Evolutionary conservation across 1,284 basidiomycete species (phyloP).

Genomic region (Schizophyllum amplum): DNA sequence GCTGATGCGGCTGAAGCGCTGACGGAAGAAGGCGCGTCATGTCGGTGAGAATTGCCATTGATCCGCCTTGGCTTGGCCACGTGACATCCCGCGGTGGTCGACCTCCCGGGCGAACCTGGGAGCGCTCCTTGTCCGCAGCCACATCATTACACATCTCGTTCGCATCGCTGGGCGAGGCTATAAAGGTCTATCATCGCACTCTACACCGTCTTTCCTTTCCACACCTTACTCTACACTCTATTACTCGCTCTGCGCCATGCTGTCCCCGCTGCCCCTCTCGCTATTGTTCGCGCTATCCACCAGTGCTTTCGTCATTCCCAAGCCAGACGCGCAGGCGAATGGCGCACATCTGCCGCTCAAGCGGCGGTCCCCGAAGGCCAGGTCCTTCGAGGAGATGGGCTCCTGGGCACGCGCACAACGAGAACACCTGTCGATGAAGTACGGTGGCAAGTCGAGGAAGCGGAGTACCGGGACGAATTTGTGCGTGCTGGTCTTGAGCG

Average conservation of each 20-base stretch:
- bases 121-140: neutral
- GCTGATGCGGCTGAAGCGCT: too few relatives aligned
- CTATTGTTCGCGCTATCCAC: constrained; percentile 17
- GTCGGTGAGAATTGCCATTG: neutral
- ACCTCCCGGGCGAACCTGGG: neutral
- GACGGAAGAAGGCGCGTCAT: neutral
- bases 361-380: constrained; percentile 20
- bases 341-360: constrained; percentile 26
- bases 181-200: neutral
- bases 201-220: neutral
- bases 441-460: constrained; percentile 28
- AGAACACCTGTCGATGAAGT: constrained; percentile 38
- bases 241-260: constrained; percentile 7
- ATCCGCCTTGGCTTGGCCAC: neutral
- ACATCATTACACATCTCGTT: neutral
- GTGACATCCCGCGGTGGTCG: neutral
- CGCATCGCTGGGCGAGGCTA: neutral
- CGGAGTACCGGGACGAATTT: constrained; percentile 48
- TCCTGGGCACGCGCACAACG: constrained; percentile 48
- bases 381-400: constrained; percentile 36
- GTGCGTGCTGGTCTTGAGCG: constrained; percentile 25
- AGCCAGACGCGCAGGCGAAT: constrained; percentile 6
- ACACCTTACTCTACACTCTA: neutral
- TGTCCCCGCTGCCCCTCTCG: constrained; percentile 16
- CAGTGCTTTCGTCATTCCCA: constrained; percentile 21